phyloP scores from a whole-genome alignment of 805 yeast species.

The Nakazawaea siamensis region DNA sequence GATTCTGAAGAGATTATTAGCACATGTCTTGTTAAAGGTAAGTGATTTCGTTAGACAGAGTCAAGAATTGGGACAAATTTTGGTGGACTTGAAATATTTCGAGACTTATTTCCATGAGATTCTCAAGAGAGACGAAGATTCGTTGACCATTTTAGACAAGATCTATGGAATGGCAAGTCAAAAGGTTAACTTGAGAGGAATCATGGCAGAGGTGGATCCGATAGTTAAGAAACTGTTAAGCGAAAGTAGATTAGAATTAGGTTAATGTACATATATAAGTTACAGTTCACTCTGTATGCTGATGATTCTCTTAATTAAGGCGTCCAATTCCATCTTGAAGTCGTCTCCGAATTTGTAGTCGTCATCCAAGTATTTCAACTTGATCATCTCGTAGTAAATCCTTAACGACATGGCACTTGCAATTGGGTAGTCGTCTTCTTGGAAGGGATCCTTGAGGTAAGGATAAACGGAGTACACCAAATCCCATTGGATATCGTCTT shows the following conservation, averaged over 20 bases:
- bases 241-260: slow-evolving; percentile 5
- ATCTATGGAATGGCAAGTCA: slow-evolving; percentile 6
- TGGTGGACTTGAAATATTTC: slow-evolving; percentile 8
- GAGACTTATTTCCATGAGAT: slow-evolving; percentile 5
- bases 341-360: slow-evolving; percentile 1
- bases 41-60: slow-evolving; percentile 3
- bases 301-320: slow-evolving; percentile 3
- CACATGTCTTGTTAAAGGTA: slow-evolving; percentile 4
- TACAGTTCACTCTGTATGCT: background rate
- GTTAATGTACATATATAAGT: background rate
- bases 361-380: slow-evolving; percentile 1
- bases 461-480: slow-evolving; percentile 8
- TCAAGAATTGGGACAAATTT: background rate
- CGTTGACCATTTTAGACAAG: slow-evolving; percentile 2
- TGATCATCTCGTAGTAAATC: slow-evolving; percentile 5
- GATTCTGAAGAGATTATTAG: slow-evolving; percentile 1
- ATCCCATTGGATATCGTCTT: slow-evolving; percentile 9
- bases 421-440: background rate
- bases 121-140: background rate
- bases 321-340: slow-evolving; percentile 3
- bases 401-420: background rate
- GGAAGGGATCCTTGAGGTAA: background rate
- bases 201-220: slow-evolving; percentile 1
- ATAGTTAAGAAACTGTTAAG: background rate
- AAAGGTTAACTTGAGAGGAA: slow-evolving; percentile 2